phyloP scores from a whole-genome alignment of 116 monocot genomes.

The Phalaenopsis hybrid region DNA sequence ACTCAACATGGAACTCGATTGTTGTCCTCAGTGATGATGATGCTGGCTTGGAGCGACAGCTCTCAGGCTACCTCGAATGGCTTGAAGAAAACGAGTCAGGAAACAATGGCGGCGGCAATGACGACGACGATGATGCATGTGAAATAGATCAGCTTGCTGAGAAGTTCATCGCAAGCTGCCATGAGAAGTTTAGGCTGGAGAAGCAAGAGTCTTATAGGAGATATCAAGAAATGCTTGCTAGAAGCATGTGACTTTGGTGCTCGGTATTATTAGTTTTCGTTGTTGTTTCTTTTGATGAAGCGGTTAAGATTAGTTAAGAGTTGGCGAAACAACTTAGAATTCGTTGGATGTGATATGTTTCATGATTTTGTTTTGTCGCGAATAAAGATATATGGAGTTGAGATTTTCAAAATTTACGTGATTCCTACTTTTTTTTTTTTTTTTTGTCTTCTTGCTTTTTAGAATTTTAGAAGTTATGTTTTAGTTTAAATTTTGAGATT shows the following conservation, averaged over 20 bases:
- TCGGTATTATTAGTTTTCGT: neutral
- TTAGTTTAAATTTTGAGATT: no score
- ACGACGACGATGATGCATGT: slow-evolving; percentile 8
- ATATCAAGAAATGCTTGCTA: slow-evolving; percentile 88
- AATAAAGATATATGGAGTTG: no score
- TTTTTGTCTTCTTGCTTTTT: no score
- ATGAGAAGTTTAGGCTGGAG: slow-evolving; percentile 89
- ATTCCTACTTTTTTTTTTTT: no score
- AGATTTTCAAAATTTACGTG: no score
- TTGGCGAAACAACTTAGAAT: neutral
- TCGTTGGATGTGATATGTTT: no score
- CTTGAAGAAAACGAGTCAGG: slow-evolving; percentile 35
- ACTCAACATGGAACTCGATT: slow-evolving; percentile 54
- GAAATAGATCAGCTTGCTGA: slow-evolving; percentile 80
- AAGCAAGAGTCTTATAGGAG: slow-evolving; percentile 91
- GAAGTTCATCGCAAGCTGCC: slow-evolving; percentile 79
- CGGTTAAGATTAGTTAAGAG: neutral
- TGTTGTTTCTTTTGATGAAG: neutral
- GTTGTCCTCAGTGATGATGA: slow-evolving; percentile 10
- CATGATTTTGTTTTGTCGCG: no score
- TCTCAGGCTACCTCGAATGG: slow-evolving; percentile 61
- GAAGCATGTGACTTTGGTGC: slow-evolving; percentile 43
- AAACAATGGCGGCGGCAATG: neutral
- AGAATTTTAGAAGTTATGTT: no score
- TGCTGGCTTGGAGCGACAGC: slow-evolving; percentile 9